Evolutionary conservation across 495 filamentous ascomycete genomes (phyloP).

Genomic region (Glonium stellatum): DNA sequence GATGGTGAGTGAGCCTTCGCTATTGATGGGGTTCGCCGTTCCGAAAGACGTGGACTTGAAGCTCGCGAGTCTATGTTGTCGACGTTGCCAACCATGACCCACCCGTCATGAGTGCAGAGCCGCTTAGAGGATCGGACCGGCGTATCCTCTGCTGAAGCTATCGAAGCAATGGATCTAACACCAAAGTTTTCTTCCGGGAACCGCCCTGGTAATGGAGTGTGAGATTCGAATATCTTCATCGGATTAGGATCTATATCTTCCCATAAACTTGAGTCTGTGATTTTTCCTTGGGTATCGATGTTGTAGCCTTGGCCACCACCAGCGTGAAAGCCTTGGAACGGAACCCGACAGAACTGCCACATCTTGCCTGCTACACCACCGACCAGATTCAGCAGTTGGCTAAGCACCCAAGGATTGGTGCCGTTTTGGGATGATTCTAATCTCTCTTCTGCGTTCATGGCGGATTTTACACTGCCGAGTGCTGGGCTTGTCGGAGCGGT

Average conservation of each 20-base stretch:
- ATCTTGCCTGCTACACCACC: constrained; percentile 58
- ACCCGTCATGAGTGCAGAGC: constrained; percentile 50
- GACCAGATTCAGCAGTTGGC: constrained; percentile 31
- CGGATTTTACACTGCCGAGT: background rate
- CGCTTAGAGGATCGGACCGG: constrained; percentile 41
- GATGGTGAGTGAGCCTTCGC: constrained; percentile 17
- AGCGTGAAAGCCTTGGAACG: constrained; percentile 78
- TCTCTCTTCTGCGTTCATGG: background rate
- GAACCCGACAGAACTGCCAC: constrained; percentile 70
- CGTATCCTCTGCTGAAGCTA: constrained; percentile 31
- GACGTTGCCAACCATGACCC: constrained; percentile 62
- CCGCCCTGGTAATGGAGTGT: constrained; percentile 38
- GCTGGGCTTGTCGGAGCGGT: constrained; percentile 7
- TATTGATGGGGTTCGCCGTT: constrained; percentile 11
- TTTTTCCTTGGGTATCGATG: constrained; percentile 12
- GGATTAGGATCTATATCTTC: constrained; percentile 17
- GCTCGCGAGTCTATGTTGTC: constrained; percentile 25
- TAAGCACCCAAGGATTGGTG: constrained; percentile 26
- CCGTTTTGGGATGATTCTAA: constrained; percentile 7
- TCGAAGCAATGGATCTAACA: constrained; percentile 17
- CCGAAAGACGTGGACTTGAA: constrained; percentile 23
- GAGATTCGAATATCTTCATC: constrained; percentile 14
- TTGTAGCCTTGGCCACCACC: constrained; percentile 70
- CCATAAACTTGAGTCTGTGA: constrained; percentile 23
- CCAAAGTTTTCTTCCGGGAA: constrained; percentile 39